Conservation (phyloP, 352 stramenopile genomes). For the Phytopythium sindhum region DNA sequence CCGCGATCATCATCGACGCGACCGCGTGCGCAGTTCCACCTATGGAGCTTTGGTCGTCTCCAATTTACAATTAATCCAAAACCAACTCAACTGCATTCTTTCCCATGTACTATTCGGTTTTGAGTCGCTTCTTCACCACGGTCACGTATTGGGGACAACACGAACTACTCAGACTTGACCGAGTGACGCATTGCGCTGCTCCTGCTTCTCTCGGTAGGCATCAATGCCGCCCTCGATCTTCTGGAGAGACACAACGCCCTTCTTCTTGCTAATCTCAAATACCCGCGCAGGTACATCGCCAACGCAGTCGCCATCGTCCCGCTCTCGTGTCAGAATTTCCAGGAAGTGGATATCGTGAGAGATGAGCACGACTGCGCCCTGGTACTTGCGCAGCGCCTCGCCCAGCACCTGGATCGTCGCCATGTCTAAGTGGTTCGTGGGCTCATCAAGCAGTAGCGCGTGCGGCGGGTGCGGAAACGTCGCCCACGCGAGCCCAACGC, state of each 20-base stretch:
- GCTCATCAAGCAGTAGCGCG: slow-evolving; percentile 89
- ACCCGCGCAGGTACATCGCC: slow-evolving; percentile 19
- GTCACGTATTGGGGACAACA: background rate
- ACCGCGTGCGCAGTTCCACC: no score
- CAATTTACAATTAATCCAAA: background rate
- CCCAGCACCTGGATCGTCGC: slow-evolving; percentile 73
- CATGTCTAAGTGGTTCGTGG: slow-evolving; percentile 94
- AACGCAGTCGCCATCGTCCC: slow-evolving; percentile 5
- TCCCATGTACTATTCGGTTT: background rate
- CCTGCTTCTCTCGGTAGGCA: slow-evolving; percentile 41
- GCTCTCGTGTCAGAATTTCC: slow-evolving; percentile 31
- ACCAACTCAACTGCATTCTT: slow-evolving; percentile 4
- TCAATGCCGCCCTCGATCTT: slow-evolving; percentile 25
- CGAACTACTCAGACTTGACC: slow-evolving; percentile 20
- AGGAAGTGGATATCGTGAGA: slow-evolving; percentile 66
- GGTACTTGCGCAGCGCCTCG: slow-evolving; percentile 48
- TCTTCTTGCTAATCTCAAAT: slow-evolving; percentile 54
- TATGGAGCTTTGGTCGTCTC: background rate
- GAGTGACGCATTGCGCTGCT: slow-evolving; percentile 40
- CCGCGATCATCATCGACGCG: no score
- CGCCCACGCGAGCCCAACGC: slow-evolving; percentile 40
- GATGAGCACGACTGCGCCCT: slow-evolving; percentile 60
- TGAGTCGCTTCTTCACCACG: background rate
- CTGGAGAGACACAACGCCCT: slow-evolving; percentile 33
- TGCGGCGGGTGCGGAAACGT: slow-evolving; percentile 88